phyloP scores from a whole-genome alignment of 2,329 filamentous ascomycete species.

The Berkeleyomyces rouxiae region DNA sequence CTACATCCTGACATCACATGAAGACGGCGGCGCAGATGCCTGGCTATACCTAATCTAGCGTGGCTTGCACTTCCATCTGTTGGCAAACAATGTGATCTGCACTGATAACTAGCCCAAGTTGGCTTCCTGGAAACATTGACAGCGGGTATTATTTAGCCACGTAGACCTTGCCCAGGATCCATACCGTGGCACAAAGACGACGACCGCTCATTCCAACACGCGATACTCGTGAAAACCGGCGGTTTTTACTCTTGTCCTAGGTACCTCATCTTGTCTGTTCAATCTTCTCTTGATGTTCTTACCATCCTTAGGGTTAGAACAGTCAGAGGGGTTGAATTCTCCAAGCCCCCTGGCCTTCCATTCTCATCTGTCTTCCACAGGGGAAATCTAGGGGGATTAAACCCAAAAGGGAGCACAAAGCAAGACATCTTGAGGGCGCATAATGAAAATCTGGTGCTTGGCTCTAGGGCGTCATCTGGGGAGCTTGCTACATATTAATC shows the following conservation, averaged over 20 bases:
- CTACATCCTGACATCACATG: neutral
- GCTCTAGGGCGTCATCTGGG: neutral
- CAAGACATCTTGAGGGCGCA: neutral
- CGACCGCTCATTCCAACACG: neutral
- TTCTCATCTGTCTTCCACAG: neutral
- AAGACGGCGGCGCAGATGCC: too few relatives aligned
- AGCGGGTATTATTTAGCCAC: conserved; percentile 2
- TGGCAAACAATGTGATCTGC: neutral
- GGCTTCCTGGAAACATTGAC: neutral
- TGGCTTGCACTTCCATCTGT: neutral
- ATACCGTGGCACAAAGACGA: neutral
- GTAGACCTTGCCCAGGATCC: neutral
- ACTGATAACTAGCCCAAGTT: neutral
- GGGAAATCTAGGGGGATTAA: neutral
- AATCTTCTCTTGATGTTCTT: neutral
- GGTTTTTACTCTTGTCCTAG: too few relatives aligned
- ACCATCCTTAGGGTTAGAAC: neutral
- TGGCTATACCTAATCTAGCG: neutral
- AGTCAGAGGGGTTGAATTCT: neutral
- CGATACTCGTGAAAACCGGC: too few relatives aligned
- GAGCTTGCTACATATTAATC: neutral
- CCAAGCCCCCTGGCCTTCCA: neutral
- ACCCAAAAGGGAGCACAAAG: neutral
- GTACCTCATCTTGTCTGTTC: too few relatives aligned
- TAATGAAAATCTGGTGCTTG: neutral